Percentiles rank a stretch among this genome's conserved stretches.
Evolutionary conservation across 176 grass and related monocot species (phyloP).

Genomic region (Cenchrus americanus): DNA sequence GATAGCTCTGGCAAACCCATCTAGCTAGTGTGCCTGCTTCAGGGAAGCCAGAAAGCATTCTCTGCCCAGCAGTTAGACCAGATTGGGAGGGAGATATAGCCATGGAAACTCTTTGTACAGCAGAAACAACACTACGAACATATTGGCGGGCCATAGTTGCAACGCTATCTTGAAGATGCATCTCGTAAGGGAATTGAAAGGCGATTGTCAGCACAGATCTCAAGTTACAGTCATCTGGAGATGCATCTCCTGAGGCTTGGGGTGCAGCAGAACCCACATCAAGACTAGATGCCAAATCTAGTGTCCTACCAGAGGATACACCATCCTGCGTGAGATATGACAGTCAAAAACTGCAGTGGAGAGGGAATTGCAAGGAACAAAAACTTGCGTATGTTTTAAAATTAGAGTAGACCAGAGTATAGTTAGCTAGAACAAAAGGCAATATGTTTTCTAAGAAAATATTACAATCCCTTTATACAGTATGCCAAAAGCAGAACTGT

Average conservation of each 20-base stretch:
- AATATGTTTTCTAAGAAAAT: background rate
- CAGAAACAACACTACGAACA: conserved; percentile 82
- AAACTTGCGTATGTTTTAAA: background rate
- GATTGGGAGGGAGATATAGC: conserved; percentile 73
- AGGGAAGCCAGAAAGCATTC: conserved; percentile 65
- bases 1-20: conserved; percentile 94
- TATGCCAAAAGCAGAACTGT: background rate
- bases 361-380: background rate
- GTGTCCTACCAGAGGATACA: conserved; percentile 65
- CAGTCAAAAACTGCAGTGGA: conserved; percentile 29
- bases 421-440: background rate
- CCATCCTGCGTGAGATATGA: conserved; percentile 54
- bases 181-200: conserved; percentile 94
- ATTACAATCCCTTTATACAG: background rate
- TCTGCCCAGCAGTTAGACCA: conserved; percentile 50
- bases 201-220: conserved; percentile 92
- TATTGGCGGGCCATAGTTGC: conserved; percentile 89
- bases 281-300: conserved; percentile 90
- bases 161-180: conserved; percentile 84
- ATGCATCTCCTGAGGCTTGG: conserved; percentile 51
- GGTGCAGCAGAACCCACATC: conserved; percentile 69
- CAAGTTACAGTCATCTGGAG: conserved; percentile 58
- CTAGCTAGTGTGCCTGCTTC: conserved; percentile 76
- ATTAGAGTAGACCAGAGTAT: background rate
- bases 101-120: conserved; percentile 93